Percentiles rank a stretch among this genome's conserved stretches.
phyloP scores from a whole-genome alignment of 2,329 filamentous ascomycete species.

The Alternaria tenuissima region DNA sequence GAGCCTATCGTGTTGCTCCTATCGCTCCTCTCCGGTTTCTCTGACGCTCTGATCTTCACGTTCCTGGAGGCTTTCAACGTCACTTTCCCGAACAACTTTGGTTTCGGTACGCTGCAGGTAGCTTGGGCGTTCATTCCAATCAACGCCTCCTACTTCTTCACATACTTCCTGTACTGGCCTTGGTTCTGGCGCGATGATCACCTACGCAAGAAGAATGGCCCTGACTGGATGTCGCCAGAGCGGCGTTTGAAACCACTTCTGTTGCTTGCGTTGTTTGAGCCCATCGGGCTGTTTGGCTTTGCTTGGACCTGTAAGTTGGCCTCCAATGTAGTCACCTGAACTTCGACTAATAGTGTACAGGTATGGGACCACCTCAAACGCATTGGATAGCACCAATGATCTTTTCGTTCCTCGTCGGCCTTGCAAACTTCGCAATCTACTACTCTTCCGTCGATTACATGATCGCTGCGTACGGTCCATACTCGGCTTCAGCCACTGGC shows the following conservation, averaged over 20 bases:
- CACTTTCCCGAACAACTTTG: constrained; percentile 70
- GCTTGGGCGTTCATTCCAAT: constrained; percentile 65
- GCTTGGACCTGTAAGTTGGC: constrained; percentile 65
- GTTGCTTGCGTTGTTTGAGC: constrained; percentile 65
- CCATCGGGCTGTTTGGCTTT: constrained; percentile 74
- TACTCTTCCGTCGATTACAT: constrained; percentile 82
- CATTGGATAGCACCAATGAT: constrained; percentile 75
- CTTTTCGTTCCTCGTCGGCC: constrained; percentile 71
- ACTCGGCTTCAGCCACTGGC: constrained; percentile 76
- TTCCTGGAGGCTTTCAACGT: constrained; percentile 75
- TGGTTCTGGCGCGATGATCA: constrained; percentile 55
- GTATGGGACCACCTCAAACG: constrained; percentile 63
- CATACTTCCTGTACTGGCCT: constrained; percentile 67
- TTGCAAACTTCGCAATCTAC: constrained; percentile 75
- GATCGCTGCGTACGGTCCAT: constrained; percentile 76
- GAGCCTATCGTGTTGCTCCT: constrained; percentile 77
- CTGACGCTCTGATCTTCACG: constrained; percentile 79
- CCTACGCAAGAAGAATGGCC: constrained; percentile 46
- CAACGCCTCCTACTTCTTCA: constrained; percentile 68
- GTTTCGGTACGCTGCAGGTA: constrained; percentile 64
- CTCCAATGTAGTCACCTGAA: neutral
- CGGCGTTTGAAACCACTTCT: constrained; percentile 71
- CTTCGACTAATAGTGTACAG: neutral
- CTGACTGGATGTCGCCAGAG: constrained; percentile 62
- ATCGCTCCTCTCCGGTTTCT: constrained; percentile 76